Percentiles rank a stretch among this genome's conserved stretches.
Conservation (phyloP, 2,329 filamentous ascomycete species). For the Pyrenochaeta sp. region DNA sequence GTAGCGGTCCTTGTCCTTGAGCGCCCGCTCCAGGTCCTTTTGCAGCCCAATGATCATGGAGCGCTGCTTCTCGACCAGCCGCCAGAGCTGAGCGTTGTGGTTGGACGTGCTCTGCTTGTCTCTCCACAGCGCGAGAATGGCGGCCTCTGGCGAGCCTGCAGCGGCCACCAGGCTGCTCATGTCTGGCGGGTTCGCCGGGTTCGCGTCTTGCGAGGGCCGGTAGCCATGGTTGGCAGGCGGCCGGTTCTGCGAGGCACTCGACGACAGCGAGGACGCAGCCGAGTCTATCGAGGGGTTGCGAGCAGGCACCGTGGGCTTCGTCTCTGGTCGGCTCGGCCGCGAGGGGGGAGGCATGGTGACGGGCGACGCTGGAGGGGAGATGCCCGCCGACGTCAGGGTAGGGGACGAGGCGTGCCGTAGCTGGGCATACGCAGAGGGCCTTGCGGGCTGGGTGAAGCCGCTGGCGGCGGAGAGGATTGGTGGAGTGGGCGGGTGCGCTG, state of each 20-base stretch:
- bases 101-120: conserved; percentile 89
- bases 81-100: conserved; percentile 94
- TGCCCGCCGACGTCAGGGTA: conserved; percentile 37
- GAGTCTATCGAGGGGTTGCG: conserved; percentile 93
- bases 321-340: conserved; percentile 45
- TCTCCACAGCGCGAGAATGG: conserved; percentile 86
- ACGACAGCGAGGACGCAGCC: conserved; percentile 73
- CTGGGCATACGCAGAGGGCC: conserved; percentile 42
- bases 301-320: conserved; percentile 52
- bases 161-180: conserved; percentile 81
- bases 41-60: conserved; percentile 93
- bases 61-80: conserved; percentile 93
- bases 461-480: conserved; percentile 16
- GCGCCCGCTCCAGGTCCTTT: conserved; percentile 87
- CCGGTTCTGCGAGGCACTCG: conserved; percentile 58
- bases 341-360: conserved; percentile 47
- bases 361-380: conserved; percentile 47
- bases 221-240: conserved; percentile 64
- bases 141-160: conserved; percentile 87
- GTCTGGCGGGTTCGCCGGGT: conserved; percentile 71
- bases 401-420: conserved; percentile 48
- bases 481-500: conserved; percentile 16
- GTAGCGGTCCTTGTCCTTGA: conserved; percentile 96
- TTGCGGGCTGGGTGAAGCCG: conserved; percentile 26
- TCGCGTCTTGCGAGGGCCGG: conserved; percentile 63